Evolutionary conservation across 495 filamentous ascomycete genomes (phyloP).

Genomic region (Trichoderma erinaceum): DNA sequence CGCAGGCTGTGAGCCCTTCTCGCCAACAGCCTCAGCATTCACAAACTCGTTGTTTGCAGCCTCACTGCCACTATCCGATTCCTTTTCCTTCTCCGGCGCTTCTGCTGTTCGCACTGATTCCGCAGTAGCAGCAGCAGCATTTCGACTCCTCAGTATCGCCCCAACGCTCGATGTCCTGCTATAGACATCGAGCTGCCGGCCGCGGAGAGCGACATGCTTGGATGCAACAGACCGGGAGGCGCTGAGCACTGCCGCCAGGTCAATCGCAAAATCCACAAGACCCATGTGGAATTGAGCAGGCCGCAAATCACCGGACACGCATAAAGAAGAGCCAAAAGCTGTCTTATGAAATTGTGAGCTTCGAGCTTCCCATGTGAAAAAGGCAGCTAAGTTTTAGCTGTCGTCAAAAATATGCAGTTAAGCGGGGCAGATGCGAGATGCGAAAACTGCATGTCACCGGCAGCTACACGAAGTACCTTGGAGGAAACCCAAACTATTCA

Average conservation of each 20-base stretch:
- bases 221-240: constrained; percentile 69
- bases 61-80: not conserved
- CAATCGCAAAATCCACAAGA: constrained; percentile 55
- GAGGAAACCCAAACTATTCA: not conserved
- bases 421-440: not conserved
- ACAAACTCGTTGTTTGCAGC: not conserved
- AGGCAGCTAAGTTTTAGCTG: not conserved
- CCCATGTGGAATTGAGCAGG: constrained; percentile 29
- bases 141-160: constrained; percentile 49
- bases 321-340: not conserved
- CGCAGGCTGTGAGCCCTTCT: not conserved
- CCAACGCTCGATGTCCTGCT: constrained; percentile 69
- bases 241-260: constrained; percentile 70
- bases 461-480: not conserved
- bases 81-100: not conserved
- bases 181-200: constrained; percentile 72
- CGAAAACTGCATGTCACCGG: not conserved
- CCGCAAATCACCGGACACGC: not conserved
- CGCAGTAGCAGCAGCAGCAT: not conserved
- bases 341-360: not conserved
- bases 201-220: constrained; percentile 73
- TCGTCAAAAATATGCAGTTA: constrained; percentile 13
- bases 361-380: not conserved
- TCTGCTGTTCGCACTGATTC: not conserved
- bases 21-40: not conserved